A percentile compares a stretch with the other conserved stretches of the same genome.
These are phyloP conservation scores for Lachnum nothofagi DNA, from an alignment of 2,329 filamentous ascomycete species.

Conservation along the genomic window DNA sequence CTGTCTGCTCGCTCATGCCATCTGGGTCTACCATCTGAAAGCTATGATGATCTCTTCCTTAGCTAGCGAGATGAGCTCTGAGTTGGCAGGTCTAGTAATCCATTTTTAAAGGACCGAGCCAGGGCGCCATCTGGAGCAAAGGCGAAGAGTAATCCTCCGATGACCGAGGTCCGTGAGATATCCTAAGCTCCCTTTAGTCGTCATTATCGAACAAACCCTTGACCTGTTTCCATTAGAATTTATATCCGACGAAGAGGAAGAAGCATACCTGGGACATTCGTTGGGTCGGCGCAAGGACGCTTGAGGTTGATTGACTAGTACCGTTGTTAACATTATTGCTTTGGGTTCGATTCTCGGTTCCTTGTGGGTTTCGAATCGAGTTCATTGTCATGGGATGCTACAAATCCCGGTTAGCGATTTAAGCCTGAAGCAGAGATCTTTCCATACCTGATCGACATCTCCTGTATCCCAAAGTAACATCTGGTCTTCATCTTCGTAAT, in stretches of 20 bases:
- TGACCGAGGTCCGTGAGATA: no score
- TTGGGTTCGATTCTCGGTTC: conserved; percentile 14
- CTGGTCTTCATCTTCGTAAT: conserved; percentile 59
- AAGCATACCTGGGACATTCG: conserved; percentile 60
- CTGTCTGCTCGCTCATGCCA: neutral
- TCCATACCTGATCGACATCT: conserved; percentile 51
- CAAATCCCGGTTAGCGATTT: neutral
- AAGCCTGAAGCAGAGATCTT: neutral
- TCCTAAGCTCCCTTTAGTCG: conserved; percentile 28
- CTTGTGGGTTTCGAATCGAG: conserved; percentile 20
- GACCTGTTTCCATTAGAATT: conserved; percentile 27
- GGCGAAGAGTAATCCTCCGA: no score
- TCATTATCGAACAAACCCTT: conserved; percentile 32
- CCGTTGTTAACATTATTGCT: no score
- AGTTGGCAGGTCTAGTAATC: neutral
- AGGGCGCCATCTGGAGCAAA: neutral
- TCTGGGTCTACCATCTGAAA: conserved; percentile 14
- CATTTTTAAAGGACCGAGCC: neutral
- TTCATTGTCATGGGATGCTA: conserved; percentile 24
- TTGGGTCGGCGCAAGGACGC: conserved; percentile 65
- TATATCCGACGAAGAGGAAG: conserved; percentile 8
- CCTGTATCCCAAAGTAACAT: conserved; percentile 71
- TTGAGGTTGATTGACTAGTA: no score
- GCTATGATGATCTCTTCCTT: neutral
- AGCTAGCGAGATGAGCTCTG: neutral